These are phyloP conservation scores for Sclerotinia minor DNA, from an alignment of 2,329 filamentous ascomycete species.

Conservation along the genomic window DNA sequence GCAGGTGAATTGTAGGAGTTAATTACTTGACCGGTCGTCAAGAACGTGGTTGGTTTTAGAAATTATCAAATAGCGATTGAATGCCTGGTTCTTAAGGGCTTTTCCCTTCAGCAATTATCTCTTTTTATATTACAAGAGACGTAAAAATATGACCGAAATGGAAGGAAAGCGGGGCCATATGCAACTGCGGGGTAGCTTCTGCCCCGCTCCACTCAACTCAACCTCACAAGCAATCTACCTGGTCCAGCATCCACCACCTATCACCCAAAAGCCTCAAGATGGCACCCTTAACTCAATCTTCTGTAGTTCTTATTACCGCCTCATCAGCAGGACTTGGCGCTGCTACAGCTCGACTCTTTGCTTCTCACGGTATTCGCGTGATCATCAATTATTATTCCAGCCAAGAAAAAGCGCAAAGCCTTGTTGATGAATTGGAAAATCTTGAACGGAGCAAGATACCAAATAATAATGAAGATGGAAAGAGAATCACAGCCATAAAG, in stretches of 20 bases:
- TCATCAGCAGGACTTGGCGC: slow-evolving; percentile 69
- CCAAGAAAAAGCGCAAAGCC: slow-evolving; percentile 56
- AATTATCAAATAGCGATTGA: too few species aligned
- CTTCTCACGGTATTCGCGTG: slow-evolving; percentile 65
- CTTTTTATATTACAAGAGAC: too few species aligned
- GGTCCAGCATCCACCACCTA: too few species aligned
- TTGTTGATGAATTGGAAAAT: slow-evolving; percentile 56
- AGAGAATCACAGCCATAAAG: slow-evolving; percentile 53
- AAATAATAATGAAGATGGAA: slow-evolving; percentile 23
- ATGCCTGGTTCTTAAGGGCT: too few species aligned
- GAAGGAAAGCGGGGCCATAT: background rate
- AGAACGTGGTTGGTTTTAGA: background rate
- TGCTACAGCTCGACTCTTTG: slow-evolving; percentile 65
- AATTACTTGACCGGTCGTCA: background rate
- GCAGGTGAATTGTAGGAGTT: background rate
- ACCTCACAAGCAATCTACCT: background rate
- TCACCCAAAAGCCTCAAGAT: background rate
- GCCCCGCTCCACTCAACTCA: background rate
- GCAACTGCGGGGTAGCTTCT: background rate
- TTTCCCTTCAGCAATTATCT: too few species aligned
- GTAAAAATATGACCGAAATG: background rate
- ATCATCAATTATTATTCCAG: slow-evolving; percentile 72
- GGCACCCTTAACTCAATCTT: background rate
- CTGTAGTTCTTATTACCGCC: slow-evolving; percentile 51
- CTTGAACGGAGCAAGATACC: background rate